Evolutionary conservation across 257 asterid genomes (phyloP).

Genomic region (Fraxinus quadrangulata): DNA sequence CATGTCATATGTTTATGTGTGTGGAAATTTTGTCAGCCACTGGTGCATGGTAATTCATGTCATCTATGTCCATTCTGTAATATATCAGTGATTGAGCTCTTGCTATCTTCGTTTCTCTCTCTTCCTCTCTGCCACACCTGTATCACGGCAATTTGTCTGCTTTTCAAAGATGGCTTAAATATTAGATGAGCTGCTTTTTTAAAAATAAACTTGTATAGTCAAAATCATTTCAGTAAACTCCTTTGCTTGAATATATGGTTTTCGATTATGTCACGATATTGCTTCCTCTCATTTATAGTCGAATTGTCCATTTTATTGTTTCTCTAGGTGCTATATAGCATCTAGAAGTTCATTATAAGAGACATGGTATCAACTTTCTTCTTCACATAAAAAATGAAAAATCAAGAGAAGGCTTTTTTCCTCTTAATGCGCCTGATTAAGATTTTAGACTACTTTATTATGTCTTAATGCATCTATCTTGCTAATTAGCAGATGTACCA

Average conservation of each 20-base stretch:
- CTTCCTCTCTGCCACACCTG: slow-evolving; percentile 10
- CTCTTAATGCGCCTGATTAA: not conserved
- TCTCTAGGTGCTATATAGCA: not conserved
- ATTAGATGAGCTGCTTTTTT: not conserved
- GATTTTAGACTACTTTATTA: not conserved
- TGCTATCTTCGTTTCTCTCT: slow-evolving; percentile 16
- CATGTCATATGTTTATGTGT: not conserved
- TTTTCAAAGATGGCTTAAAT: not conserved
- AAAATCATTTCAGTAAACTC: not conserved
- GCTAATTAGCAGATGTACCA: not conserved
- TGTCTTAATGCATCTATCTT: not conserved
- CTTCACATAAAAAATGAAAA: not conserved
- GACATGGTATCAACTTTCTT: not conserved
- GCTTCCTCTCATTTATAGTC: not conserved
- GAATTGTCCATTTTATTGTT: not conserved
- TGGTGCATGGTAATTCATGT: not conserved
- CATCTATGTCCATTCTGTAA: slow-evolving; percentile 6
- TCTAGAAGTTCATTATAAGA: not conserved
- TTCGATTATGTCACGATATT: not conserved
- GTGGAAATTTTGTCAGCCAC: not conserved
- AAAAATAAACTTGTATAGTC: not conserved
- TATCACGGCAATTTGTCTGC: slow-evolving; percentile 1
- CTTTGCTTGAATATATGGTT: not conserved
- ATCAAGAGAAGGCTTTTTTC: not conserved
- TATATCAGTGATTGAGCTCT: slow-evolving; percentile 1